These are phyloP conservation scores for Chaetothyriales sp. DNA, from an alignment of 2,329 filamentous ascomycete species.

Conservation along the genomic window DNA sequence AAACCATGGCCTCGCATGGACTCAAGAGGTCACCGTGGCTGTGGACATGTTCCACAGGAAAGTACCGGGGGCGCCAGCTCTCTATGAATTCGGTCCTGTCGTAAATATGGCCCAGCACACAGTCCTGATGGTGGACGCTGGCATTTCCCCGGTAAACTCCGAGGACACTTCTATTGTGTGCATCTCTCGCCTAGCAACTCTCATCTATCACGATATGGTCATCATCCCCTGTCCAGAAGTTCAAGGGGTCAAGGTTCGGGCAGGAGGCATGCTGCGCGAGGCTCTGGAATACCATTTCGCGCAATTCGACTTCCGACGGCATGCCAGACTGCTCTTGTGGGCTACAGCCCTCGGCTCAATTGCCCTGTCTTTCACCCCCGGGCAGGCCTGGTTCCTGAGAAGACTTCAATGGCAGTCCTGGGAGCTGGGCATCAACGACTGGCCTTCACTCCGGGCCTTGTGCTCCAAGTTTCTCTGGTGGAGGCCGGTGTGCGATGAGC, in stretches of 20 bases:
- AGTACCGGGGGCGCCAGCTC: too few species aligned
- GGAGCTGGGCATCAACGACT: constrained; percentile 6
- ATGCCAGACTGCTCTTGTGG: constrained; percentile 10
- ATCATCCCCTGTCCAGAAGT: constrained; percentile 8
- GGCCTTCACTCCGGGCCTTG: constrained; percentile 5
- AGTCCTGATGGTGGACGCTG: background rate
- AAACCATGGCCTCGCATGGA: constrained; percentile 4
- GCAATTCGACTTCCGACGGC: background rate
- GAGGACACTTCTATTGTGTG: background rate
- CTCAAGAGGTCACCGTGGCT: constrained; percentile 7
- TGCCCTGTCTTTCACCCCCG: constrained; percentile 4
- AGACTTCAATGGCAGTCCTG: constrained; percentile 4
- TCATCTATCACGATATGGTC: constrained; percentile 13
- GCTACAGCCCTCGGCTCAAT: constrained; percentile 8
- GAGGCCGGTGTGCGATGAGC: constrained; percentile 10
- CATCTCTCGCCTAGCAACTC: constrained; percentile 4
- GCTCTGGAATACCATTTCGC: constrained; percentile 3
- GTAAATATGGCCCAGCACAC: background rate
- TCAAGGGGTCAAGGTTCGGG: constrained; percentile 7
- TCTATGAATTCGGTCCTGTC: background rate
- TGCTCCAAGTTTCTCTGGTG: constrained; percentile 12
- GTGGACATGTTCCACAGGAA: constrained; percentile 2
- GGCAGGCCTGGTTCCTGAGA: constrained; percentile 7
- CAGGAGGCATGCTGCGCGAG: constrained; percentile 4
- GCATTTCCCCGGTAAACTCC: background rate